Conservation (phyloP, 352 stramenopile genomes). For the Globisporangium carolinianum region DNA sequence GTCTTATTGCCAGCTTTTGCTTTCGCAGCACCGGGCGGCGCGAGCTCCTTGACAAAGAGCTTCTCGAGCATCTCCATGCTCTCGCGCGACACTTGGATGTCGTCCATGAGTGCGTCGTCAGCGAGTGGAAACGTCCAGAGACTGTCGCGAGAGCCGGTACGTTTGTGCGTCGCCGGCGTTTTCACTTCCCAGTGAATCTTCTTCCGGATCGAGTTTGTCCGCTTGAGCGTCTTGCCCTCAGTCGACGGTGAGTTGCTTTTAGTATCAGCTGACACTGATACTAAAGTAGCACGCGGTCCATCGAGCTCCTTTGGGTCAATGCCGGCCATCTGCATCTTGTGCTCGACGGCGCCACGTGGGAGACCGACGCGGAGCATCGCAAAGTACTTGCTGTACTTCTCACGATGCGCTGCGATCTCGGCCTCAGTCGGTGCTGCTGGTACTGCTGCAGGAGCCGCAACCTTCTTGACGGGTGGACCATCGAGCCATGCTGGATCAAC, state of each 20-base stretch:
- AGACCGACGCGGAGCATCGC: conserved; percentile 77
- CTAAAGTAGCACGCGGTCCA: conserved; percentile 32
- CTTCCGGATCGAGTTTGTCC: conserved; percentile 74
- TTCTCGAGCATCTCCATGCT: conserved; percentile 71
- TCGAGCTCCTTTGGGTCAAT: conserved; percentile 65
- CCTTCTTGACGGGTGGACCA: conserved; percentile 34
- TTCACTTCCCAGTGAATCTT: conserved; percentile 81
- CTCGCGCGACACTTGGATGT: conserved; percentile 58
- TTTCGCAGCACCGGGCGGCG: conserved; percentile 13
- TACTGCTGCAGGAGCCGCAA: conserved; percentile 5
- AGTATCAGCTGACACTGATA: neutral
- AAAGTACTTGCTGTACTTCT: conserved; percentile 83
- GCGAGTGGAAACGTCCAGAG: conserved; percentile 43
- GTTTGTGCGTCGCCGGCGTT: conserved; percentile 14
- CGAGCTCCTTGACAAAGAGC: conserved; percentile 56
- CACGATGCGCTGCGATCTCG: conserved; percentile 43
- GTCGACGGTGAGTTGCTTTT: neutral
- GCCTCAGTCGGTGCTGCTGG: conserved; percentile 29
- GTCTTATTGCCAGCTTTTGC: conserved; percentile 21
- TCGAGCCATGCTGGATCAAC: conserved; percentile 61
- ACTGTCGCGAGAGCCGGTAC: conserved; percentile 41
- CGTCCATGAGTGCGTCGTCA: conserved; percentile 27
- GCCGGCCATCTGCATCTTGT: conserved; percentile 77
- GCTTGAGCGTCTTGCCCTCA: conserved; percentile 33
- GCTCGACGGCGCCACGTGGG: conserved; percentile 67